These are phyloP conservation scores for Vaccinium darrowii DNA, from an alignment of 148 eudicot genomes.

Conservation along the genomic window DNA sequence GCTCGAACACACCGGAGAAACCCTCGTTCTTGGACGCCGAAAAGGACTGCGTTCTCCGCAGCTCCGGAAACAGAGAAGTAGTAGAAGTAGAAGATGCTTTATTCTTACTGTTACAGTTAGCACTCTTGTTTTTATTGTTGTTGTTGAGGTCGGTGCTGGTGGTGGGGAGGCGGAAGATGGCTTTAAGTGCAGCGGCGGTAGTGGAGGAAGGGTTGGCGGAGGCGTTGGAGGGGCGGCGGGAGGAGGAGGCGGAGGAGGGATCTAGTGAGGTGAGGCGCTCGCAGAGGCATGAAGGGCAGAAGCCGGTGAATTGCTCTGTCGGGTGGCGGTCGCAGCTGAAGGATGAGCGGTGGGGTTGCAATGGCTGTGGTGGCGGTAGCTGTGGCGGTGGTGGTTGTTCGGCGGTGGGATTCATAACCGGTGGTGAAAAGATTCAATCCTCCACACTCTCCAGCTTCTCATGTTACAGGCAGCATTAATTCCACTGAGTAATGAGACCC, in stretches of 20 bases:
- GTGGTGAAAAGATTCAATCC: slow-evolving; percentile 32
- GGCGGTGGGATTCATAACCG: slow-evolving; percentile 63
- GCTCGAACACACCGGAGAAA: slow-evolving; percentile 36
- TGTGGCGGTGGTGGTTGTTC: slow-evolving; percentile 52
- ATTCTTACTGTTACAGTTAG: slow-evolving; percentile 29
- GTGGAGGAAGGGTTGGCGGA: slow-evolving; percentile 42
- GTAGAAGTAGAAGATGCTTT: slow-evolving; percentile 9
- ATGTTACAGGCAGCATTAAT: slow-evolving; percentile 20
- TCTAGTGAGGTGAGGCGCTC: slow-evolving; percentile 81
- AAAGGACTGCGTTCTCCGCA: slow-evolving; percentile 74
- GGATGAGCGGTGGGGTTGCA: slow-evolving; percentile 68
- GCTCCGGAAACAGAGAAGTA: slow-evolving; percentile 59
- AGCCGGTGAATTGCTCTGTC: slow-evolving; percentile 72
- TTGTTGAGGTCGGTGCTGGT: background rate
- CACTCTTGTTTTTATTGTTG: slow-evolving; percentile 11
- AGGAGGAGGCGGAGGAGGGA: slow-evolving; percentile 39
- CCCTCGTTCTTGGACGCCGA: slow-evolving; percentile 70
- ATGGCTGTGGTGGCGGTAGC: slow-evolving; percentile 52
- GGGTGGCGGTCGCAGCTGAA: slow-evolving; percentile 88
- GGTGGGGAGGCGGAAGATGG: slow-evolving; percentile 35
- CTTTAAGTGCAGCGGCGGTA: slow-evolving; percentile 43
- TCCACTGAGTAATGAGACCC: background rate
- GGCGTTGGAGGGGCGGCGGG: slow-evolving; percentile 47
- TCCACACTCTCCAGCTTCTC: slow-evolving; percentile 18
- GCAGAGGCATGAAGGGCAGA: slow-evolving; percentile 86